These are phyloP conservation scores for Strobilomyces confusus DNA, from an alignment of 768 basidiomycete genomes.

Conservation along the genomic window DNA sequence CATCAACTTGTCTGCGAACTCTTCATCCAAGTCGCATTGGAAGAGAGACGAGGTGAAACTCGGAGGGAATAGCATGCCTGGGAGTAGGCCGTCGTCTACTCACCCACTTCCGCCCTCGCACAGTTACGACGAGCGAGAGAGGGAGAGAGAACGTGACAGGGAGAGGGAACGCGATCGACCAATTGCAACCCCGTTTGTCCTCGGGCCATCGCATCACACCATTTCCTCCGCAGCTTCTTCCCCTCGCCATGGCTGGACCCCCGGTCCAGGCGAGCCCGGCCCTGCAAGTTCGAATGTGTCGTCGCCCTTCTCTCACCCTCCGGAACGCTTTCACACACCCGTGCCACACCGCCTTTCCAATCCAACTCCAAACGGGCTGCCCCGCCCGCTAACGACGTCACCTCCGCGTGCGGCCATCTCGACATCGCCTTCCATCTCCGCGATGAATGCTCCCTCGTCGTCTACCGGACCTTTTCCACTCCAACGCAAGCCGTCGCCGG, in stretches of 20 bases:
- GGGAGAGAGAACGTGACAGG: conserved; percentile 18
- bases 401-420: conserved; percentile 32
- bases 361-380: conserved; percentile 20
- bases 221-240: conserved; percentile 37
- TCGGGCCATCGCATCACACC: conserved; percentile 42
- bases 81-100: conserved; percentile 37
- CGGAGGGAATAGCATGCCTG: conserved; percentile 25
- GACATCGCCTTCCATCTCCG: conserved; percentile 18
- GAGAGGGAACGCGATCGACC: conserved; percentile 46
- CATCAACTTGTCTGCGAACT: conserved; percentile 42
- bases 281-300: conserved; percentile 28
- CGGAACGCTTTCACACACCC: conserved; percentile 29
- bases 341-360: conserved; percentile 27
- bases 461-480: conserved; percentile 20
- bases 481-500: conserved; percentile 25
- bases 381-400: conserved; percentile 31
- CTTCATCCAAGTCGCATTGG: conserved; percentile 34
- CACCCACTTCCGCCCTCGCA: conserved; percentile 30
- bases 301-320: conserved; percentile 23
- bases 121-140: conserved; percentile 26
- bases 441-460: conserved; percentile 17
- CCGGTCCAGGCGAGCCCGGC: conserved; percentile 24
- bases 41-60: conserved; percentile 36
- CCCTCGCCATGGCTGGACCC: conserved; percentile 39
- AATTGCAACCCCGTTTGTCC: conserved; percentile 50